phyloP scores from a whole-genome alignment of 495 filamentous ascomycete species.

The Pseudoneurospora amorphoporcata region DNA sequence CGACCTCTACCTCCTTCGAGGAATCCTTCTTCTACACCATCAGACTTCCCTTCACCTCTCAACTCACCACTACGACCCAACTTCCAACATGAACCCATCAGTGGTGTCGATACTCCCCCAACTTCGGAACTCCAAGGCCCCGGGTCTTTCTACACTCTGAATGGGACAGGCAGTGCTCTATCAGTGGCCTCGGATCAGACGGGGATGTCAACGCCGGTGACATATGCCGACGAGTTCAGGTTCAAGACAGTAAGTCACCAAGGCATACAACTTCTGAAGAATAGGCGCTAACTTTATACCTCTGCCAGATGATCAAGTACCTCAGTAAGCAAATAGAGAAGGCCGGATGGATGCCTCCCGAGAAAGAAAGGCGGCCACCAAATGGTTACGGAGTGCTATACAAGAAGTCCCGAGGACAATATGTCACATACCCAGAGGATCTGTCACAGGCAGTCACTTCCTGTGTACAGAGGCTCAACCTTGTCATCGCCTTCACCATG shows the following conservation, averaged over 20 bases:
- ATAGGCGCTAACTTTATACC: no score
- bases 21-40: background rate
- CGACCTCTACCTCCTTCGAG: background rate
- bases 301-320: slow-evolving; percentile 55
- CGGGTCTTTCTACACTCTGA: background rate
- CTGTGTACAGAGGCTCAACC: slow-evolving; percentile 46
- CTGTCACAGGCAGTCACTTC: slow-evolving; percentile 42
- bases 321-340: slow-evolving; percentile 60
- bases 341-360: slow-evolving; percentile 49
- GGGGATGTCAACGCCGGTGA: background rate
- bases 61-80: background rate
- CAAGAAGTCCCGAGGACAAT: slow-evolving; percentile 47
- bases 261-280: no score
- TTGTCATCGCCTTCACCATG: slow-evolving; percentile 35
- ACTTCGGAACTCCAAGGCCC: background rate
- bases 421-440: slow-evolving; percentile 51
- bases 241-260: slow-evolving; percentile 5
- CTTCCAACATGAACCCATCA: background rate
- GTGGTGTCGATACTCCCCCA: background rate
- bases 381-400: slow-evolving; percentile 52
- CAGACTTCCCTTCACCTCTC: slow-evolving; percentile 1
- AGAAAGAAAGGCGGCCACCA: slow-evolving; percentile 36
- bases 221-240: slow-evolving; percentile 5
- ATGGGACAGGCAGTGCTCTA: background rate
- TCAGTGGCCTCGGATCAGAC: background rate